Percentiles rank a stretch among this genome's conserved stretches.
Conservation (phyloP, 116 monocot species). For the Papilionanthe hybrid region DNA sequence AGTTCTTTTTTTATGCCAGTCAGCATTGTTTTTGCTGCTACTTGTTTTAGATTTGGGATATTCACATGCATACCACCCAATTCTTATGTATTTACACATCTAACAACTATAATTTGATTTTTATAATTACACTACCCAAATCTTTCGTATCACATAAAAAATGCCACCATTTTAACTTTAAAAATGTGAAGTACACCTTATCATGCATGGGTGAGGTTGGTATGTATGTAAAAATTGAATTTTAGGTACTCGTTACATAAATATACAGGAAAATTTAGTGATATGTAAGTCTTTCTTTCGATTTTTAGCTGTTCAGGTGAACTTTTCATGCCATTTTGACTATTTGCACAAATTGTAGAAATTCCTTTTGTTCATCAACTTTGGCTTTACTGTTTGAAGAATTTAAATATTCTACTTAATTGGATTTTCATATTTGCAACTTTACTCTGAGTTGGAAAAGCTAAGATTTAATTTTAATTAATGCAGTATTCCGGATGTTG, state of each 20-base stretch:
- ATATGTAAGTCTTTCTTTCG: too few relatives aligned
- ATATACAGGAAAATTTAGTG: too few relatives aligned
- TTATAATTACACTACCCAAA: too few relatives aligned
- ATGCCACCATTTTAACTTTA: too few relatives aligned
- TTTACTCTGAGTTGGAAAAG: neutral
- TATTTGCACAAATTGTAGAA: neutral
- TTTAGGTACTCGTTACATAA: too few relatives aligned
- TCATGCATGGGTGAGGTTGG: too few relatives aligned
- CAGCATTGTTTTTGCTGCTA: neutral
- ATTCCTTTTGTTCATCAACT: neutral
- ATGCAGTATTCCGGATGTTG: conserved; percentile 67
- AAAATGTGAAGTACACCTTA: too few relatives aligned
- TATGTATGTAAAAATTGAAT: too few relatives aligned
- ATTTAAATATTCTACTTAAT: neutral
- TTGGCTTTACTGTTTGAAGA: neutral
- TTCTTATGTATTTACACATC: too few relatives aligned
- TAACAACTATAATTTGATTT: too few relatives aligned
- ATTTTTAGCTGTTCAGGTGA: neutral
- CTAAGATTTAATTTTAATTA: conserved; percentile 2
- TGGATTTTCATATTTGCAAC: neutral
- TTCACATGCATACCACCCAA: too few relatives aligned
- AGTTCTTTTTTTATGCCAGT: neutral
- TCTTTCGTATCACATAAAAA: too few relatives aligned
- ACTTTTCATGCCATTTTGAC: neutral
- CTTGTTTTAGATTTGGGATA: neutral